These are phyloP conservation scores for Graphiopsis chlorocephala DNA, from an alignment of 2,329 filamentous ascomycete species.

Conservation along the genomic window DNA sequence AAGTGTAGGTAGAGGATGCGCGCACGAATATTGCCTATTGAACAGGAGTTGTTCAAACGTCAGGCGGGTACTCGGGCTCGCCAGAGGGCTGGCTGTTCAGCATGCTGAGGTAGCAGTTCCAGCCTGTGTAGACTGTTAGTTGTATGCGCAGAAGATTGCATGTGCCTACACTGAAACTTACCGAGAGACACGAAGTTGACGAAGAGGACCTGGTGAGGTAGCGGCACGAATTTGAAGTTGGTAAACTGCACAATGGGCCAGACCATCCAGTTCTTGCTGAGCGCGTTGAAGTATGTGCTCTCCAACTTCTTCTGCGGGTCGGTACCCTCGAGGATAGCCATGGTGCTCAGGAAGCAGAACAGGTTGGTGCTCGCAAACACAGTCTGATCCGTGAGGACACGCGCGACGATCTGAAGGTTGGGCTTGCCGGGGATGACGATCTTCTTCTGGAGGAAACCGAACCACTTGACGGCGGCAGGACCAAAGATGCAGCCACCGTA, in stretches of 20 bases:
- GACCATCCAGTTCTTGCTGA: slow-evolving; percentile 80
- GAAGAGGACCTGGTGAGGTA: slow-evolving; percentile 78
- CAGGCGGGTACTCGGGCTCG: slow-evolving; percentile 16
- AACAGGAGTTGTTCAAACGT: slow-evolving; percentile 6
- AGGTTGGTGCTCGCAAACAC: slow-evolving; percentile 84
- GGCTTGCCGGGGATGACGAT: slow-evolving; percentile 61
- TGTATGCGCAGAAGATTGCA: not conserved
- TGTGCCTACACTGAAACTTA: slow-evolving; percentile 36
- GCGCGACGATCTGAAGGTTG: slow-evolving; percentile 69
- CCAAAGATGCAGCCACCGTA: slow-evolving; percentile 83
- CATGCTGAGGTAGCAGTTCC: slow-evolving; percentile 59
- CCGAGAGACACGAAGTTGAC: slow-evolving; percentile 78
- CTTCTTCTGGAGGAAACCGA: slow-evolving; percentile 69
- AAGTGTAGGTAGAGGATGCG: not conserved
- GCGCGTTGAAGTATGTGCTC: slow-evolving; percentile 66
- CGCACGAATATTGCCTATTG: not conserved
- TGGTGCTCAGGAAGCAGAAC: slow-evolving; percentile 74
- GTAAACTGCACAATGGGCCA: slow-evolving; percentile 82
- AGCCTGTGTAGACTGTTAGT: slow-evolving; percentile 39
- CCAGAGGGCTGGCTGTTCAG: slow-evolving; percentile 47
- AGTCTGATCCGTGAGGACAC: slow-evolving; percentile 76
- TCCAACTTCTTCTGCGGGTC: slow-evolving; percentile 66
- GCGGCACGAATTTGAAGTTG: slow-evolving; percentile 84
- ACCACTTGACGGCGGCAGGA: slow-evolving; percentile 84
- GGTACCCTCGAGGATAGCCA: slow-evolving; percentile 58